Conservation (phyloP, 2,329 filamentous ascomycete species). For the Xenoacremonium recifei region DNA sequence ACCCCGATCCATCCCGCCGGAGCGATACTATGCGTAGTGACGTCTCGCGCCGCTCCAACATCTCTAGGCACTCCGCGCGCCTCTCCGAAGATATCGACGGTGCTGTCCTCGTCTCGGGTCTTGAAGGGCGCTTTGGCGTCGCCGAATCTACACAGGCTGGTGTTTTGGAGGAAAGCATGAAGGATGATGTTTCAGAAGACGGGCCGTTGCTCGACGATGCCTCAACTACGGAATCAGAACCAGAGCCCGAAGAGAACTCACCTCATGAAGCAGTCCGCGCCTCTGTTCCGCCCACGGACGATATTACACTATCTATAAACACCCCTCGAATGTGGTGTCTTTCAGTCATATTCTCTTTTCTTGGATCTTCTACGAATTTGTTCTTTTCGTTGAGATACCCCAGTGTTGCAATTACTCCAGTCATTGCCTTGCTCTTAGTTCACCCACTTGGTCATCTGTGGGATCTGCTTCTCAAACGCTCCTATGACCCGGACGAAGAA, state of each 20-base stretch:
- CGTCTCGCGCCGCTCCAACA: slow-evolving; percentile 30
- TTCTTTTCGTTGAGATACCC: slow-evolving; percentile 91
- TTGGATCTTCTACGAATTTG: slow-evolving; percentile 80
- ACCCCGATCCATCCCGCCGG: slow-evolving; percentile 29
- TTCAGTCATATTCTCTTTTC: slow-evolving; percentile 75
- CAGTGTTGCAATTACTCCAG: slow-evolving; percentile 83
- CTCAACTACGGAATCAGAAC: slow-evolving; percentile 43
- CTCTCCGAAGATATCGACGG: slow-evolving; percentile 51
- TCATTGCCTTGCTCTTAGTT: slow-evolving; percentile 81
- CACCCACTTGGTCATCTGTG: slow-evolving; percentile 80
- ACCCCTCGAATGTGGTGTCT: slow-evolving; percentile 85
- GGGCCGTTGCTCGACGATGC: slow-evolving; percentile 34
- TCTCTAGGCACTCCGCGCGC: slow-evolving; percentile 33
- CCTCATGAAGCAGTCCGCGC: slow-evolving; percentile 78
- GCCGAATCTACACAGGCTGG: slow-evolving; percentile 47
- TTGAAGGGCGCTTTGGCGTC: slow-evolving; percentile 54
- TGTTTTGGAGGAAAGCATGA: slow-evolving; percentile 42
- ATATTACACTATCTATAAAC: slow-evolving; percentile 76
- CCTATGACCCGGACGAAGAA: slow-evolving; percentile 47
- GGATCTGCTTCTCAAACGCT: slow-evolving; percentile 70
- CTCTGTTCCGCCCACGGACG: slow-evolving; percentile 73
- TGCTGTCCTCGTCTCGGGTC: slow-evolving; percentile 49
- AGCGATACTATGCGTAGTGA: slow-evolving; percentile 33
- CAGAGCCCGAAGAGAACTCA: slow-evolving; percentile 64
- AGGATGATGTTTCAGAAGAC: slow-evolving; percentile 37